phyloP scores from a whole-genome alignment of 78 protist species.

The Salpingoeca rosetta region DNA sequence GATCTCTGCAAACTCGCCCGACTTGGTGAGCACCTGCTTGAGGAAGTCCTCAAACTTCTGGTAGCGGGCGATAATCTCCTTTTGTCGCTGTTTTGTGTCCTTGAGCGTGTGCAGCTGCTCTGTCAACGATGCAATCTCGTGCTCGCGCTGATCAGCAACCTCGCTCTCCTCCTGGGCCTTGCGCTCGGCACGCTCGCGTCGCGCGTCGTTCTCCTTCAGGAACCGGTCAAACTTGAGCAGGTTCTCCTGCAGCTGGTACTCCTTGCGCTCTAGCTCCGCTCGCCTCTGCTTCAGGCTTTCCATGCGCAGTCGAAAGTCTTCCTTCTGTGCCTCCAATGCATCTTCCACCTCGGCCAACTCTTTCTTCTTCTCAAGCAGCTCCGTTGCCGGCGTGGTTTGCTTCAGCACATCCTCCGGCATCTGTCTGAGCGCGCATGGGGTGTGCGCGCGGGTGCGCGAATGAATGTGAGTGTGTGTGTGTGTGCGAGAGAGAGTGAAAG shows the following conservation, averaged over 20 bases:
- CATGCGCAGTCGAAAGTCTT: not conserved
- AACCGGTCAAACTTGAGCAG: not conserved
- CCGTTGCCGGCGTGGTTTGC: not conserved
- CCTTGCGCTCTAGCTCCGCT: not conserved
- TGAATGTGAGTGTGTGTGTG: not conserved
- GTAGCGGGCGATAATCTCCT: not conserved
- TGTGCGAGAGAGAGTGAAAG: not conserved
- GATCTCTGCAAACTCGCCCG: not conserved
- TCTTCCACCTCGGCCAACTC: not conserved
- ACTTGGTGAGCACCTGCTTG: not conserved
- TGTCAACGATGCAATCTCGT: not conserved
- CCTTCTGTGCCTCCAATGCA: not conserved
- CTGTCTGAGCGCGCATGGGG: not conserved
- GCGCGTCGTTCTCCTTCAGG: slow-evolving; percentile 4
- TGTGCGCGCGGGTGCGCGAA: not conserved
- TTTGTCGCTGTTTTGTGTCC: not conserved
- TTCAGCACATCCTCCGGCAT: not conserved
- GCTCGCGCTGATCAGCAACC: not conserved
- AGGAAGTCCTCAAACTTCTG: not conserved
- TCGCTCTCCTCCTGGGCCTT: not conserved
- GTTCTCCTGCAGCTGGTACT: not conserved
- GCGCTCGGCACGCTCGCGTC: not conserved
- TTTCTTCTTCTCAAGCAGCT: not conserved
- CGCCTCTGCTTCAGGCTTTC: not conserved
- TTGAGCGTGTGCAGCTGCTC: not conserved